Conservation (phyloP, 306 rosid genomes). For the Vigna mungo region DNA sequence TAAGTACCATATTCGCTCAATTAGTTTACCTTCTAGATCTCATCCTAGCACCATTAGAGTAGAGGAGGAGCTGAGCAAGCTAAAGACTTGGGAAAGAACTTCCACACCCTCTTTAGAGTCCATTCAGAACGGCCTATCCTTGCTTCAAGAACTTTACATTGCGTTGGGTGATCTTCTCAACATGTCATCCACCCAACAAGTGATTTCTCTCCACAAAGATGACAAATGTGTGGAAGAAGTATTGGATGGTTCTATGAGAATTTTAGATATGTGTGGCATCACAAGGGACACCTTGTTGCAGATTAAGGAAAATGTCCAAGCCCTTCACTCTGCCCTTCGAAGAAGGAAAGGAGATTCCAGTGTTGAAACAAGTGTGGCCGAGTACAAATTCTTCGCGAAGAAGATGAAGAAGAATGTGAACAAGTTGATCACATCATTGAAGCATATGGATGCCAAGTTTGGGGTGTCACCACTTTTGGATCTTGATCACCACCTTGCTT, state of each 20-base stretch:
- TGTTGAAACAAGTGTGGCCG: conserved; percentile 50
- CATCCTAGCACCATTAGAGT: conserved; percentile 69
- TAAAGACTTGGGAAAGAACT: conserved; percentile 57
- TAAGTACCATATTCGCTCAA: conserved; percentile 59
- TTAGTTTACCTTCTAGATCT: conserved; percentile 74
- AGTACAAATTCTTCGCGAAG: conserved; percentile 57
- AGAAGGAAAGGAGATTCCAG: conserved; percentile 67
- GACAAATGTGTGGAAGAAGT: conserved; percentile 61
- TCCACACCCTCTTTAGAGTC: conserved; percentile 52
- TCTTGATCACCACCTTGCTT: conserved; percentile 51
- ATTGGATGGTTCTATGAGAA: conserved; percentile 64
- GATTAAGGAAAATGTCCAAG: conserved; percentile 58
- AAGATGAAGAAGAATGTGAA: conserved; percentile 67
- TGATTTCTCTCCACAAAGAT: conserved; percentile 49
- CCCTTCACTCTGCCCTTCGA: conserved; percentile 69
- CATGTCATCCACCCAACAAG: conserved; percentile 69
- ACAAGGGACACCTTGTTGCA: conserved; percentile 61
- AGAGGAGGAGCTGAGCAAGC: conserved; percentile 66
- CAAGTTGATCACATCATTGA: conserved; percentile 49
- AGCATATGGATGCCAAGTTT: conserved; percentile 56
- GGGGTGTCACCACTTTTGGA: conserved; percentile 41
- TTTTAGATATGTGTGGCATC: conserved; percentile 68
- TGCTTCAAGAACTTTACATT: conserved; percentile 62
- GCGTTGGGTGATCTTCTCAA: conserved; percentile 66
- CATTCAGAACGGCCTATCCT: conserved; percentile 45